phyloP scores from a whole-genome alignment of 1,139 yeast genomes.

The Debaryomyces sp. region DNA sequence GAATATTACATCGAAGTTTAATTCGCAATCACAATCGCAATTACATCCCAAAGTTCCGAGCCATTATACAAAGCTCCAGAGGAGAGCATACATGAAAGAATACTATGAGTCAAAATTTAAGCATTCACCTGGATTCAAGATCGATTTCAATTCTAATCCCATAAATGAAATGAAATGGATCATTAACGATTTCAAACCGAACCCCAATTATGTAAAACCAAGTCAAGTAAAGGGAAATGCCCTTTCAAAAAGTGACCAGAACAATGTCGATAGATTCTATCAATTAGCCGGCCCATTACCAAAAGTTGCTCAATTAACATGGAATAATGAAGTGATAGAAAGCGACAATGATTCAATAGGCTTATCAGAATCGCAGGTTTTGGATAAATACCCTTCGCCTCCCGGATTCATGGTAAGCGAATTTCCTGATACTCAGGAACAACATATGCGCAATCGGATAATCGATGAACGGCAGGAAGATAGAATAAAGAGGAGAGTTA shows the following conservation, averaged over 20 bases:
- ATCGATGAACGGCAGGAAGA: constrained; percentile 20
- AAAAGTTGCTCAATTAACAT: constrained; percentile 17
- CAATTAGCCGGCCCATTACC: constrained; percentile 18
- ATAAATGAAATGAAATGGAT: constrained; percentile 40
- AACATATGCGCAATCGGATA: constrained; percentile 18
- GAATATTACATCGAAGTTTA: constrained; percentile 11
- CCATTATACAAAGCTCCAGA: constrained; percentile 25
- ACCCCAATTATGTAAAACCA: constrained; percentile 28
- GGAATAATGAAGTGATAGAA: constrained; percentile 16
- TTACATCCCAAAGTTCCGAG: constrained; percentile 9
- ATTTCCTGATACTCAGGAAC: constrained; percentile 64
- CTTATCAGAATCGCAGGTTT: constrained; percentile 26
- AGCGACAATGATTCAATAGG: constrained; percentile 6
- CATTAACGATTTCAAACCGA: constrained; percentile 48
- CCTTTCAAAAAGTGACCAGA: constrained; percentile 34
- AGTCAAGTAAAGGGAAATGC: constrained; percentile 27
- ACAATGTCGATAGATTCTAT: constrained; percentile 30
- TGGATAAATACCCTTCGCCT: constrained; percentile 57
- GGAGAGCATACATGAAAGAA: constrained; percentile 30
- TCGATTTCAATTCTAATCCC: constrained; percentile 32
- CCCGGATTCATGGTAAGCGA: constrained; percentile 67
- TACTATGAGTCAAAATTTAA: constrained; percentile 27
- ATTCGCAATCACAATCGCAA: background rate
- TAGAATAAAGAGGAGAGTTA: constrained; percentile 22
- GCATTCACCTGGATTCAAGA: constrained; percentile 20